Evolutionary conservation across 306 rosid genomes (phyloP).

Genomic region (peach (Prunus persica)): Prunus_persica_NCBIv2 NC_034010.1:25776001-25776500

Average conservation of each 20-base stretch:
- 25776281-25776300: background rate
- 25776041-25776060: slow-evolving; percentile 3
- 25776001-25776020: background rate
- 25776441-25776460: background rate
- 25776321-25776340: background rate
- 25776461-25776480: background rate
- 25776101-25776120: slow-evolving; percentile 1
- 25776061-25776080: background rate
- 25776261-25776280: background rate
- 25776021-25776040: background rate
- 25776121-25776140: background rate
- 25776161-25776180: background rate
- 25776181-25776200: background rate
- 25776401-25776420: background rate
- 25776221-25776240: background rate
- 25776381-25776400: background rate
- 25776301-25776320: background rate
- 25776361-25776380: background rate
- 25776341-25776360: background rate
- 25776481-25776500: background rate
- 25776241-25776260: background rate
- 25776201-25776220: background rate
- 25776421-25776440: background rate
- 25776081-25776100: background rate
- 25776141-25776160: too few relatives aligned